phyloP scores from a whole-genome alignment of 208 protist species.

The Polymyxa betae region DNA sequence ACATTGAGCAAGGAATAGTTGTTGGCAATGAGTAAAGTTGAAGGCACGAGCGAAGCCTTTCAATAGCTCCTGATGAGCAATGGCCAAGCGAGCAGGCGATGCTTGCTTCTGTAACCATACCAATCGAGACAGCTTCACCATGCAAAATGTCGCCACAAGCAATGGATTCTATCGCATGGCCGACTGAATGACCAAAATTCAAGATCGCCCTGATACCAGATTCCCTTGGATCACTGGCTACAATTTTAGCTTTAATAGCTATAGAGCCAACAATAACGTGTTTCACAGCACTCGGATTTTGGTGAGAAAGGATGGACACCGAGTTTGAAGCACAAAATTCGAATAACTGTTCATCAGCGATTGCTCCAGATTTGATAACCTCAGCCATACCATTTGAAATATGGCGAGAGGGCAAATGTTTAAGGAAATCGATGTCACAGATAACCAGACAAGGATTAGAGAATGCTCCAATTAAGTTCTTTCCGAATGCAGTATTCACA shows the following conservation, averaged over 20 bases:
- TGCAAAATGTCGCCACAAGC: slow-evolving; percentile 70
- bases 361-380: slow-evolving; percentile 67
- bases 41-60: background rate
- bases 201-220: slow-evolving; percentile 40
- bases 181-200: slow-evolving; percentile 76
- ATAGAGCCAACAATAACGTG: slow-evolving; percentile 70
- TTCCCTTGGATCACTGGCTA: slow-evolving; percentile 55
- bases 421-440: slow-evolving; percentile 70
- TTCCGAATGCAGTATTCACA: slow-evolving; percentile 77
- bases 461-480: slow-evolving; percentile 84
- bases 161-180: slow-evolving; percentile 78
- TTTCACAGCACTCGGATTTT: slow-evolving; percentile 56
- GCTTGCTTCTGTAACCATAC: slow-evolving; percentile 71
- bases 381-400: slow-evolving; percentile 78
- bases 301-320: slow-evolving; percentile 43
- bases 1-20: slow-evolving; percentile 53
- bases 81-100: slow-evolving; percentile 57
- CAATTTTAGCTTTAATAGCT: slow-evolving; percentile 57
- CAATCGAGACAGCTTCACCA: slow-evolving; percentile 76
- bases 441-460: slow-evolving; percentile 78
- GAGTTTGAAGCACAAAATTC: slow-evolving; percentile 59
- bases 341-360: slow-evolving; percentile 64
- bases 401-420: slow-evolving; percentile 69
- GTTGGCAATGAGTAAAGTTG: slow-evolving; percentile 58
- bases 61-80: slow-evolving; percentile 54